phyloP scores from a whole-genome alignment of 352 stramenopile species.

The Pythium sukuiense region DNA sequence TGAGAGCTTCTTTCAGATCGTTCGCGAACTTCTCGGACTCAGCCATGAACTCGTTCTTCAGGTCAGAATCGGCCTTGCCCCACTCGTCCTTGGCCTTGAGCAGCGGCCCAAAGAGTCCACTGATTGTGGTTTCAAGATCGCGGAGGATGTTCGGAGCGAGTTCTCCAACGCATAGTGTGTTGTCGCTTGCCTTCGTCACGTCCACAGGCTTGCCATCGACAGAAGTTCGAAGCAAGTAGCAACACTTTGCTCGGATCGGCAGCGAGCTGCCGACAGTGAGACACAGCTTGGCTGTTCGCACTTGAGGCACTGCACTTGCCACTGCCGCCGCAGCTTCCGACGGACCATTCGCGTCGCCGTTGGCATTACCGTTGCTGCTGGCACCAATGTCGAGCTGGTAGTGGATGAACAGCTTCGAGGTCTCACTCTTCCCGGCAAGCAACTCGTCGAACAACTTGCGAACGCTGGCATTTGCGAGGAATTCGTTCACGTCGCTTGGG shows the following conservation, averaged over 20 bases:
- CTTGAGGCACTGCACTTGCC: constrained; percentile 27
- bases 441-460: constrained; percentile 79
- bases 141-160: constrained; percentile 80
- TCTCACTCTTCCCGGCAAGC: constrained; percentile 59
- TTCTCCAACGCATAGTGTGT: constrained; percentile 81
- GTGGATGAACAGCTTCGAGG: constrained; percentile 79
- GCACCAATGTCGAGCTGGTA: constrained; percentile 35
- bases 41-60: constrained; percentile 92
- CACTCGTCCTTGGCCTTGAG: constrained; percentile 94
- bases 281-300: constrained; percentile 53
- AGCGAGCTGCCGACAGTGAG: constrained; percentile 69
- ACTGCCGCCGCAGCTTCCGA: constrained; percentile 1
- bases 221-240: constrained; percentile 78
- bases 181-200: constrained; percentile 73
- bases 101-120: constrained; percentile 88
- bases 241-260: constrained; percentile 77
- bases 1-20: constrained; percentile 94
- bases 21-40: constrained; percentile 95
- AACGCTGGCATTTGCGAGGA: constrained; percentile 47
- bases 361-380: constrained; percentile 8
- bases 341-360: constrained; percentile 11
- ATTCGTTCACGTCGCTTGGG: constrained; percentile 55
- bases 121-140: constrained; percentile 81
- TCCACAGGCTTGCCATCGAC: constrained; percentile 77
- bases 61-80: constrained; percentile 93